Conservation (phyloP, 768 basidiomycete genomes). For the Floccularia luteovirens region DNA sequence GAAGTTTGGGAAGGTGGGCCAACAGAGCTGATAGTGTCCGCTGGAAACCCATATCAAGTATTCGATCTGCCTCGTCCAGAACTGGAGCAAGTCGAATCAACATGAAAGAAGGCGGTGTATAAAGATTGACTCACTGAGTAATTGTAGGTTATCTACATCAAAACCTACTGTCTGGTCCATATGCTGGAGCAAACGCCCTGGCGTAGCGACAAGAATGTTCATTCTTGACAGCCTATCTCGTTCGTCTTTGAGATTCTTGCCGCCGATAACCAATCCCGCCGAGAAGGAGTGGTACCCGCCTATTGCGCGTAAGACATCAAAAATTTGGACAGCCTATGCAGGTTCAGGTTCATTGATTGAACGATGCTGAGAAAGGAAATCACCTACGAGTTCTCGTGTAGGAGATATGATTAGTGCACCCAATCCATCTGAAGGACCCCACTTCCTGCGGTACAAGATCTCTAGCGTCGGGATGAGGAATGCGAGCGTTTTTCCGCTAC, state of each 20-base stretch:
- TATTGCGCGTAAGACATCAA: slow-evolving; percentile 90
- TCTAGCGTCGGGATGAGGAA: slow-evolving; percentile 94
- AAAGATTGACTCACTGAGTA: slow-evolving; percentile 56
- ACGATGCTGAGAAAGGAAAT: neutral
- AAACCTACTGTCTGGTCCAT: slow-evolving; percentile 98
- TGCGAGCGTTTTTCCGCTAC: slow-evolving; percentile 94
- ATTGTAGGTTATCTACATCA: slow-evolving; percentile 83
- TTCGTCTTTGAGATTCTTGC: slow-evolving; percentile 93
- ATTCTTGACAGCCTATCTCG: slow-evolving; percentile 81
- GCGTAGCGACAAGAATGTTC: slow-evolving; percentile 99
- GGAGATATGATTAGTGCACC: slow-evolving; percentile 93
- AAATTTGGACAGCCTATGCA: slow-evolving; percentile 90
- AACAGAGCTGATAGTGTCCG: slow-evolving; percentile 85
- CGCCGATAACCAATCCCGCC: slow-evolving; percentile 92
- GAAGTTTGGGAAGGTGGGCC: slow-evolving; percentile 82
- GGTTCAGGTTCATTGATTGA: neutral
- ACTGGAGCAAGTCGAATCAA: slow-evolving; percentile 36
- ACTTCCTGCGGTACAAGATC: slow-evolving; percentile 81
- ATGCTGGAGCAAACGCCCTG: slow-evolving; percentile 90
- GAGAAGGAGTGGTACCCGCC: slow-evolving; percentile 90
- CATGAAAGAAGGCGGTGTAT: neutral
- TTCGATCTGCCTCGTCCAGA: slow-evolving; percentile 94
- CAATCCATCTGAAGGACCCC: slow-evolving; percentile 88
- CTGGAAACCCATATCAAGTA: slow-evolving; percentile 94
- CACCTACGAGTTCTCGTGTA: slow-evolving; percentile 80